Conservation (phyloP, 345 rosid genomes). For the Fremontodendron californicum region DNA sequence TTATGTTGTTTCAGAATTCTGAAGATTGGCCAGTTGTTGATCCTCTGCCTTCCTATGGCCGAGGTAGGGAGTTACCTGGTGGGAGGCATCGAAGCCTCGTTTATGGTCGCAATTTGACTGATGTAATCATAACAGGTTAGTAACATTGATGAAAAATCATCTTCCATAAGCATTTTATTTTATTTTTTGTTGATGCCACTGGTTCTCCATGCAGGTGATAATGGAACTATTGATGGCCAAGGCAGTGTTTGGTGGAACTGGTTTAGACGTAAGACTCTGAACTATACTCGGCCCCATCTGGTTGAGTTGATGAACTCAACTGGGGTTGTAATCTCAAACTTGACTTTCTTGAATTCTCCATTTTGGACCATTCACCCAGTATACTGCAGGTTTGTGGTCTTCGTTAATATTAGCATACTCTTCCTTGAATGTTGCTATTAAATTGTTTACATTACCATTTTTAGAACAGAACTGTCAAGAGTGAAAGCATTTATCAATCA, state of each 20-base stretch:
- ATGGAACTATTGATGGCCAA: constrained; percentile 95
- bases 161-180: constrained; percentile 5
- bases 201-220: constrained; percentile 56
- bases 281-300: constrained; percentile 91
- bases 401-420: background rate
- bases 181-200: constrained; percentile 16
- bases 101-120: constrained; percentile 82
- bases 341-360: constrained; percentile 88
- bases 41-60: constrained; percentile 94
- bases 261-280: constrained; percentile 59
- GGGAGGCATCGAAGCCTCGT: constrained; percentile 87
- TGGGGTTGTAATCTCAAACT: constrained; percentile 71
- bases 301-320: constrained; percentile 92
- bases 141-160: constrained; percentile 9
- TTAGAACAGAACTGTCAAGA: constrained; percentile 26
- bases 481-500: constrained; percentile 35
- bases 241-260: constrained; percentile 91
- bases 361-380: constrained; percentile 98
- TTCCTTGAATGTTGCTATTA: constrained; percentile 22
- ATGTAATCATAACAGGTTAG: constrained; percentile 88
- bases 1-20: constrained; percentile 45
- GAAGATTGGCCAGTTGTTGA: constrained; percentile 93
- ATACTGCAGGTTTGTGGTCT: constrained; percentile 79
- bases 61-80: constrained; percentile 93
- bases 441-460: constrained; percentile 14